Evolutionary conservation across 176 grass and related monocot species (phyloP), one percentile per base, ranked within the genome.

Genomic region (Echinochloa phyllopogon): DNA sequence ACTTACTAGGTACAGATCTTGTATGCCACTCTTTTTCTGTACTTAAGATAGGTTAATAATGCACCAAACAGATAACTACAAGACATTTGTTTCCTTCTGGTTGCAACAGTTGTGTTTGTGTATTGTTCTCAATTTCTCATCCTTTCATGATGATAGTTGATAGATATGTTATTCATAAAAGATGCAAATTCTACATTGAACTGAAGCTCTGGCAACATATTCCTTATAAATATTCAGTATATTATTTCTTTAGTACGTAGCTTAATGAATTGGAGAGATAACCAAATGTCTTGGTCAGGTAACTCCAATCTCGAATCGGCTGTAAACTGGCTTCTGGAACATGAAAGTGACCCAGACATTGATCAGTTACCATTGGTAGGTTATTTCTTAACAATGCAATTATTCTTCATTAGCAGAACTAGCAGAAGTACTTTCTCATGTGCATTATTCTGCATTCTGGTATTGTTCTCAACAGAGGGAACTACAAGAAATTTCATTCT

Each of bases 311-410:
- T 92, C 74, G 89, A 98, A 79, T 90, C 85, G 86, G 93, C 89
- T 1, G 64, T 94, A 85, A 85, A 87, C 48, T 98, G 96, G 96
- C 76, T 94, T 84, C 72, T 95, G n/a, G 91, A 94, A 73, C 96
- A 98, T 94, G 93, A 98, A 86, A 87, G 79, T 87, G 93, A 95
- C 68, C 82, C 93, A 74, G 89, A 94, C 68, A 94, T 95, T 87
- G 96, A 98, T 84, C 89, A 87, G 83, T 77, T 89, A 65, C 91
- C 89, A 78, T 45, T 76, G 89, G 96, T 98, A 92, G 38, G 83
- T 61, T 77, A 61, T 88, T 66, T 87, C 44, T 53, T 74, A 59
- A 79, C 53, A 82, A 53, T 37, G 33, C 2, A 23, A 63, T 56
- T 38, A 17, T 43, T 65, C 74, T 82, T 76, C 21, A 55, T 73